These are phyloP conservation scores for Rhizopus sp. DNA, from an alignment of 371 early-diverging fungal genomes.

Conservation along the genomic window DNA sequence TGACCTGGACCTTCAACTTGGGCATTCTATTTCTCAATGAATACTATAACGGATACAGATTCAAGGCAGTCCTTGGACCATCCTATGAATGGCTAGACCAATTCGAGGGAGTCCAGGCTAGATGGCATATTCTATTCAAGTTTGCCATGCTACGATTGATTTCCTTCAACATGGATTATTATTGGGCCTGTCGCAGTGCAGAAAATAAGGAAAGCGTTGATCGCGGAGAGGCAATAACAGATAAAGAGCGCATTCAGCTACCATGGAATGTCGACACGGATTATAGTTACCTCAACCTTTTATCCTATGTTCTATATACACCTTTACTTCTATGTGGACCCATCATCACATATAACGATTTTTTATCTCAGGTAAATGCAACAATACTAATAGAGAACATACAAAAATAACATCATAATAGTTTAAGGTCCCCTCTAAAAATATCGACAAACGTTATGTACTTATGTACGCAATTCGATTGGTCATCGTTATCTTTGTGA, in stretches of 20 bases:
- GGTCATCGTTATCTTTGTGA: slow-evolving; percentile 55
- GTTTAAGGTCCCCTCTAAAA: slow-evolving; percentile 53
- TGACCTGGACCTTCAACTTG: slow-evolving; percentile 76
- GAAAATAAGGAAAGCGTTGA: slow-evolving; percentile 19
- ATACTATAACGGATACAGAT: slow-evolving; percentile 63
- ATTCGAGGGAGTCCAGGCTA: slow-evolving; percentile 57
- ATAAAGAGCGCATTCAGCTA: slow-evolving; percentile 54
- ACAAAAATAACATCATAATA: too few relatives aligned
- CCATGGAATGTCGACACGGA: slow-evolving; percentile 50
- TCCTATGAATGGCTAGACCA: slow-evolving; percentile 64
- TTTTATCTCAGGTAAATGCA: slow-evolving; percentile 63
- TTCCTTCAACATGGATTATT: slow-evolving; percentile 84
- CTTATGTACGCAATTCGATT: slow-evolving; percentile 55
- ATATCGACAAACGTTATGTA: slow-evolving; percentile 39
- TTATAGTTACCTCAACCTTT: slow-evolving; percentile 72
- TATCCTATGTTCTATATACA: slow-evolving; percentile 75
- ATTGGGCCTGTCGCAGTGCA: slow-evolving; percentile 63
- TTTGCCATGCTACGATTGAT: slow-evolving; percentile 82
- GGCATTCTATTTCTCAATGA: slow-evolving; percentile 71
- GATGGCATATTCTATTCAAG: slow-evolving; percentile 88
- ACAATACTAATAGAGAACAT: too few relatives aligned
- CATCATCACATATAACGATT: slow-evolving; percentile 88
- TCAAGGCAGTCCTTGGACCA: slow-evolving; percentile 33
- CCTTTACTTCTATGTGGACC: slow-evolving; percentile 91
- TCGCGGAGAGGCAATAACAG: slow-evolving; percentile 32